Conservation (phyloP, 306 rosid genomes). For the Cucurbita argyrosperma region DNA sequence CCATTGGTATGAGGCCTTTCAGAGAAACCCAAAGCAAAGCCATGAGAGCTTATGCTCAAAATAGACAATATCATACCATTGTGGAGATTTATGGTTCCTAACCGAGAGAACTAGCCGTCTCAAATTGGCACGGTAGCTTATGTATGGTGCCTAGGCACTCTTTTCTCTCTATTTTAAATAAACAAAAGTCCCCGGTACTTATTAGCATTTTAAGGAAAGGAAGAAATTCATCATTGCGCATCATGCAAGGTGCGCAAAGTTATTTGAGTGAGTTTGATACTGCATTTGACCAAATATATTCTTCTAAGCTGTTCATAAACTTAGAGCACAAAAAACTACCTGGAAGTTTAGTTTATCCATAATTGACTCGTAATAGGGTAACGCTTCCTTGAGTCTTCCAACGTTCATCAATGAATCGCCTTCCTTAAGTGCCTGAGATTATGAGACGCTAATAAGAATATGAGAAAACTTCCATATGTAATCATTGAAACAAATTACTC, state of each 20-base stretch:
- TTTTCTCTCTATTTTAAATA: not conserved
- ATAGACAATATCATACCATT: no score
- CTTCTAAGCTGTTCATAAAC: not conserved
- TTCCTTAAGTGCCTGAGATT: conserved; percentile 42
- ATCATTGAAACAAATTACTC: not conserved
- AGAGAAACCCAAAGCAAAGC: no score
- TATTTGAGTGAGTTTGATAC: not conserved
- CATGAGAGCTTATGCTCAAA: no score
- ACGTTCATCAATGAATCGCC: conserved; percentile 63
- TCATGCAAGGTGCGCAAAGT: not conserved
- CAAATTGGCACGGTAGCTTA: not conserved
- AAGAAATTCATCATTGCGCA: not conserved
- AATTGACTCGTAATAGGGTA: conserved; percentile 52
- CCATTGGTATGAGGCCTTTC: no score
- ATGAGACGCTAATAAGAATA: not conserved
- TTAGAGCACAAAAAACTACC: conserved; percentile 27
- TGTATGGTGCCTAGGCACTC: not conserved
- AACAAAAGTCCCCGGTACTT: not conserved
- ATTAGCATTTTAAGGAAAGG: not conserved
- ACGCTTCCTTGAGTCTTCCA: conserved; percentile 58
- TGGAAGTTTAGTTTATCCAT: conserved; percentile 52
- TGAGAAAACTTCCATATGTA: not conserved
- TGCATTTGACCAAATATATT: not conserved
- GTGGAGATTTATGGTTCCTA: no score
- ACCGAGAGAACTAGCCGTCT: not conserved